phyloP scores from a whole-genome alignment of 176 grass and related monocot species.

The Aegilops speltoides region DNA sequence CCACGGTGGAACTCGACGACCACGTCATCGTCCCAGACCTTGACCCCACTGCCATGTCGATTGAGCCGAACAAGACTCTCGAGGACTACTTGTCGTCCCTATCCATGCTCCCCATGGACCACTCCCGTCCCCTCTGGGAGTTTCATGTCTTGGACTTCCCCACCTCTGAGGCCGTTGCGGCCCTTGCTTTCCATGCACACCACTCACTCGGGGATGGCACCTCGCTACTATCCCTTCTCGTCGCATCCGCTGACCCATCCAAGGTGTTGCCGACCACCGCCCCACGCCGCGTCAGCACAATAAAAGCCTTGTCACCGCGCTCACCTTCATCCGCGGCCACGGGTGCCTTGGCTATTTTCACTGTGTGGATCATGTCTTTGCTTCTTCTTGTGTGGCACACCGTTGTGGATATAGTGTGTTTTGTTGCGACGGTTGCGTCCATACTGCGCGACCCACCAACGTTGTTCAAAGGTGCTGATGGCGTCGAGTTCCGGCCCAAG shows the following conservation, averaged over 20 bases:
- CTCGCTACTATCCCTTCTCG: slow-evolving; percentile 75
- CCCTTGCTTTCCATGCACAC: slow-evolving; percentile 52
- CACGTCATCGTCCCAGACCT: slow-evolving; percentile 64
- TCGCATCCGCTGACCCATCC: slow-evolving; percentile 62
- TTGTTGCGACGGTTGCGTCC: slow-evolving; percentile 31
- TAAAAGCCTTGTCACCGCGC: slow-evolving; percentile 1
- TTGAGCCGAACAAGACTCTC: slow-evolving; percentile 20
- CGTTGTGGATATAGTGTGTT: slow-evolving; percentile 31
- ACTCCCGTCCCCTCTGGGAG: slow-evolving; percentile 69
- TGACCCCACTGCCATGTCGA: slow-evolving; percentile 17
- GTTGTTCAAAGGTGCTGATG: slow-evolving; percentile 49
- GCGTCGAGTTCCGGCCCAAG: slow-evolving; percentile 47
- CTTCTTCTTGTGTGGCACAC: slow-evolving; percentile 62
- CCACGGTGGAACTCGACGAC: slow-evolving; percentile 55
- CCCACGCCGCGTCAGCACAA: slow-evolving; percentile 8
- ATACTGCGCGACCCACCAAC: slow-evolving; percentile 49
- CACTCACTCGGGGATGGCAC: slow-evolving; percentile 87
- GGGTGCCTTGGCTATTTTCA: slow-evolving; percentile 1
- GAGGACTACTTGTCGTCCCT: slow-evolving; percentile 86
- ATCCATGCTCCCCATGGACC: slow-evolving; percentile 41
- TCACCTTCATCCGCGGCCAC: background rate
- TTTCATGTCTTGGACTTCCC: slow-evolving; percentile 79
- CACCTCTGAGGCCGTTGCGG: slow-evolving; percentile 51
- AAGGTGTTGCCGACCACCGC: background rate
- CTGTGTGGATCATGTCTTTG: slow-evolving; percentile 23